Percentiles rank a stretch among this genome's conserved stretches.
These are phyloP conservation scores for Halophytophthora polymorphica DNA, from an alignment of 352 stramenopile species.

Conservation along the genomic window DNA sequence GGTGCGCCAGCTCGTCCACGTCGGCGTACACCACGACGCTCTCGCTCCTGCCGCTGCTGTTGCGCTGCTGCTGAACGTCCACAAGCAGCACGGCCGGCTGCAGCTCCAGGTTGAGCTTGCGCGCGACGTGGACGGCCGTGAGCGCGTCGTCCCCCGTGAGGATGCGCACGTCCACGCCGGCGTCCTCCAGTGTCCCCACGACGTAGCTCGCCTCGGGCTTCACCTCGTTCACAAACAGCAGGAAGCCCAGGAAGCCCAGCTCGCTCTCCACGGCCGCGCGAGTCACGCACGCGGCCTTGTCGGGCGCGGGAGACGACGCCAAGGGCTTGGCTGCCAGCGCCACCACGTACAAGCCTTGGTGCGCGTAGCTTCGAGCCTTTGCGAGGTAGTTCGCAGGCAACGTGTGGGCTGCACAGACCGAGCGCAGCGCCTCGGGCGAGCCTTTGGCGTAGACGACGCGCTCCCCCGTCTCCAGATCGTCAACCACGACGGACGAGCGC, in stretches of 20 bases:
- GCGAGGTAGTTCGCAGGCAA: constrained; percentile 73
- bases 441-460: constrained; percentile 71
- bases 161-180: constrained; percentile 79
- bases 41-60: constrained; percentile 2
- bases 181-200: constrained; percentile 70
- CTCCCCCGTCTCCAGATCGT: constrained; percentile 61
- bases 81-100: constrained; percentile 50
- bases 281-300: constrained; percentile 39
- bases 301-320: constrained; percentile 20
- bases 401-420: constrained; percentile 59
- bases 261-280: constrained; percentile 79
- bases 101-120: constrained; percentile 75
- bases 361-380: constrained; percentile 55
- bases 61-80: constrained; percentile 22
- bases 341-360: constrained; percentile 84
- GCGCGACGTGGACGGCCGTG: constrained; percentile 67
- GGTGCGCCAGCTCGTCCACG: constrained; percentile 51
- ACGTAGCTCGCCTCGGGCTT: constrained; percentile 84
- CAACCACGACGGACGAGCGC: constrained; percentile 65
- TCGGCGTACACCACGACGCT: constrained; percentile 48
- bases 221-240: constrained; percentile 90
- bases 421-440: constrained; percentile 52
- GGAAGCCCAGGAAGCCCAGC: constrained; percentile 77
- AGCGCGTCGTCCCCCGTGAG: constrained; percentile 89
- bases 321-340: constrained; percentile 62